These are phyloP conservation scores for Ligustrum vulgare DNA, from an alignment of 257 asterid species.

Conservation along the genomic window DNA sequence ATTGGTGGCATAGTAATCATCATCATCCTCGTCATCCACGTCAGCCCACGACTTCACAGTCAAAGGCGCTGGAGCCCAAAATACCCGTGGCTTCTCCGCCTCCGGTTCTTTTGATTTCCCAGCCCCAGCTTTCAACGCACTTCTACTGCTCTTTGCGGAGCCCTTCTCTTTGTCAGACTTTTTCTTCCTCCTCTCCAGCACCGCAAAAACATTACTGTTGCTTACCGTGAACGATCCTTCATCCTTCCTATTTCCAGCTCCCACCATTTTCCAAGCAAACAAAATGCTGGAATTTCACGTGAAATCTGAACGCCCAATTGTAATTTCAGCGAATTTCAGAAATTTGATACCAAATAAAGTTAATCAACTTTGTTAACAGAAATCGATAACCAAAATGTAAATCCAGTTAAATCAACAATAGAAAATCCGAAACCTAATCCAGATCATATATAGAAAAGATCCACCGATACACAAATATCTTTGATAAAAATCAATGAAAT, in stretches of 20 bases:
- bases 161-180: slow-evolving; percentile 66
- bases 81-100: slow-evolving; percentile 46
- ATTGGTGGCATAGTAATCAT: slow-evolving; percentile 71
- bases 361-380: background rate
- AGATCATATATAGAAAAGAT: background rate
- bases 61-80: slow-evolving; percentile 79
- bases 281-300: background rate
- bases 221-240: slow-evolving; percentile 61
- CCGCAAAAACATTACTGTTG: slow-evolving; percentile 72
- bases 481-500: no score
- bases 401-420: background rate
- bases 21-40: slow-evolving; percentile 81
- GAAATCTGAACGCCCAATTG: slow-evolving; percentile 18
- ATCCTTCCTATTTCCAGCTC: slow-evolving; percentile 55
- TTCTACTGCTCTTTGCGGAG: slow-evolving; percentile 42
- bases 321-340: slow-evolving; percentile 11
- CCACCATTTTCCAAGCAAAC: slow-evolving; percentile 42
- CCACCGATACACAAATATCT: background rate
- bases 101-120: slow-evolving; percentile 42
- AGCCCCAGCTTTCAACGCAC: slow-evolving; percentile 27
- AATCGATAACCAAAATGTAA: background rate
- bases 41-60: slow-evolving; percentile 75
- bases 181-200: slow-evolving; percentile 73
- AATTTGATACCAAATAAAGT: slow-evolving; percentile 5
- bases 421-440: slow-evolving; percentile 11